Evolutionary conservation across 2,329 filamentous ascomycete genomes (phyloP).

Genomic region (Myriosclerotinia curreyana): DNA sequence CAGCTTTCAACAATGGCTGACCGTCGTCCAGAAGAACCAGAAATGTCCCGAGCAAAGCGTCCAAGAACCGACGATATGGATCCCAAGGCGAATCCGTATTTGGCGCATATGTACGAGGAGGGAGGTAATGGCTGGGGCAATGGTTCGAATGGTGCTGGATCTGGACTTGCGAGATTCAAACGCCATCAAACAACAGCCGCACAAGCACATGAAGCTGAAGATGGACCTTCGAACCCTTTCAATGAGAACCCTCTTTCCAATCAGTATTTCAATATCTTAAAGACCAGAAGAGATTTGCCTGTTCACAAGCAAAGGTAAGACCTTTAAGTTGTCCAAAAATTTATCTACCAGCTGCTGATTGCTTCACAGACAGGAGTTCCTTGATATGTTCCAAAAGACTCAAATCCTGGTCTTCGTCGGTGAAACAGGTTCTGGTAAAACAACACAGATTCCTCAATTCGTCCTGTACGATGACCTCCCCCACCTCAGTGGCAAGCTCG

Average conservation of each 20-base stretch:
- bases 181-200: slow-evolving; percentile 77
- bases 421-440: slow-evolving; percentile 99
- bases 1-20: slow-evolving; percentile 48
- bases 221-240: slow-evolving; percentile 82
- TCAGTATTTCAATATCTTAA: slow-evolving; percentile 86
- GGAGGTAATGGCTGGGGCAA: slow-evolving; percentile 35
- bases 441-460: slow-evolving; percentile 97
- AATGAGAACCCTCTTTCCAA: slow-evolving; percentile 72
- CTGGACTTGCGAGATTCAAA: slow-evolving; percentile 53
- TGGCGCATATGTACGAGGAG: slow-evolving; percentile 79
- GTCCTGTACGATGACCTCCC: slow-evolving; percentile 96
- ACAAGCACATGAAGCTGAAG: slow-evolving; percentile 71
- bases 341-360: slow-evolving; percentile 26
- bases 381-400: slow-evolving; percentile 85
- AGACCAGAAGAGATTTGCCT: slow-evolving; percentile 78
- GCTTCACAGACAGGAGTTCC: slow-evolving; percentile 72
- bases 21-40: slow-evolving; percentile 53
- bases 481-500: slow-evolving; percentile 79
- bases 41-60: slow-evolving; percentile 47
- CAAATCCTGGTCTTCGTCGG: slow-evolving; percentile 98
- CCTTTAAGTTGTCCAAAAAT: background rate
- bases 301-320: slow-evolving; percentile 83
- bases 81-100: slow-evolving; percentile 74
- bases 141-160: slow-evolving; percentile 42
- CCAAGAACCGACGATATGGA: slow-evolving; percentile 45